phyloP scores from a whole-genome alignment of 306 rosid genomes.

The Prunus salicina region DNA sequence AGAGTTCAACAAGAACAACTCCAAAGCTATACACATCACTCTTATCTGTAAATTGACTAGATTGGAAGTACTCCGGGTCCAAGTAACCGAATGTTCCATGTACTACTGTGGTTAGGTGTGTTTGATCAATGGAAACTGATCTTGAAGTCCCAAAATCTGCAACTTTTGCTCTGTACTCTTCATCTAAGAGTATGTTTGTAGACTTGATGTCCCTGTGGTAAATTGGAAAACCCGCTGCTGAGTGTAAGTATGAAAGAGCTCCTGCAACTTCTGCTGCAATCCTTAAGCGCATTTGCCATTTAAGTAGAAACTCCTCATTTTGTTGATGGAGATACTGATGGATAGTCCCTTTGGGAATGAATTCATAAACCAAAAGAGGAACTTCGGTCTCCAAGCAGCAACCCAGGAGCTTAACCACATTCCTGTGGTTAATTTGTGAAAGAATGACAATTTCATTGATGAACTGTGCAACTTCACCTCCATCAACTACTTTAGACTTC shows the following conservation, averaged over 20 bases:
- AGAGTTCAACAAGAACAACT: slow-evolving; percentile 23
- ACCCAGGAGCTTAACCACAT: slow-evolving; percentile 10
- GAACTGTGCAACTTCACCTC: not conserved
- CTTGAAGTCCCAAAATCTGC: slow-evolving; percentile 33
- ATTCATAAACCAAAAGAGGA: slow-evolving; percentile 19
- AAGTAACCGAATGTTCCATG: slow-evolving; percentile 30
- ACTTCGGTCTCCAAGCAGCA: slow-evolving; percentile 18
- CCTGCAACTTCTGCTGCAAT: not conserved
- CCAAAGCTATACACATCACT: slow-evolving; percentile 31
- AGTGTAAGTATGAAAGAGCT: slow-evolving; percentile 22
- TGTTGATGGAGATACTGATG: slow-evolving; percentile 5
- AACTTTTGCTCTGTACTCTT: slow-evolving; percentile 22
- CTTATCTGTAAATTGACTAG: slow-evolving; percentile 23
- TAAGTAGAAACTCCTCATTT: not conserved
- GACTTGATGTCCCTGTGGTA: slow-evolving; percentile 28
- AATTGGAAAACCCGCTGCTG: slow-evolving; percentile 14
- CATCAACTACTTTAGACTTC: slow-evolving; percentile 15
- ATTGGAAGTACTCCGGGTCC: slow-evolving; percentile 27
- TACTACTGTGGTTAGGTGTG: slow-evolving; percentile 23
- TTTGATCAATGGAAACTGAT: slow-evolving; percentile 19
- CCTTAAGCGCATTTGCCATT: slow-evolving; percentile 3
- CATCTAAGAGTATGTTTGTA: slow-evolving; percentile 24
- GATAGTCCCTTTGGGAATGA: slow-evolving; percentile 7
- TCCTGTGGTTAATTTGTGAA: slow-evolving; percentile 12
- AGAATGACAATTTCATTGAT: slow-evolving; percentile 21